phyloP scores from a whole-genome alignment of 768 basidiomycete genomes.

The Lentinula aciculospora region DNA sequence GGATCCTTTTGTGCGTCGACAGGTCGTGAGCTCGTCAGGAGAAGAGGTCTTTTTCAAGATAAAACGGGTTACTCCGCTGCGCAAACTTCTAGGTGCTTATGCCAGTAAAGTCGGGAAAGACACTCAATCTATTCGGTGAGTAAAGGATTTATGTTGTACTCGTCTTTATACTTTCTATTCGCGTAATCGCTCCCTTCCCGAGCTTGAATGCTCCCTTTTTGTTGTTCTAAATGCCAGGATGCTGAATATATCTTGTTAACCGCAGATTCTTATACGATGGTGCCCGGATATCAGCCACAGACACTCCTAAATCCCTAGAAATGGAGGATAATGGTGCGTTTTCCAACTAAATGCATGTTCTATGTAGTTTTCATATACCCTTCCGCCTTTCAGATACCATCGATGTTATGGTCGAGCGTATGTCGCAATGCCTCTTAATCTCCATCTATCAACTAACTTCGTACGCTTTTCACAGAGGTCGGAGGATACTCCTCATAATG shows the following conservation, averaged over 20 bases:
- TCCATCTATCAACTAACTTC: no score
- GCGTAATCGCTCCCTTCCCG: neutral
- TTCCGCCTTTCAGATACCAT: slow-evolving; percentile 61
- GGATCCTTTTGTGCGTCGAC: no score
- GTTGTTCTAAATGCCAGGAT: slow-evolving; percentile 5
- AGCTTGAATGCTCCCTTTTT: slow-evolving; percentile 3
- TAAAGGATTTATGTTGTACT: slow-evolving; percentile 7
- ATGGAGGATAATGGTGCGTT: slow-evolving; percentile 84
- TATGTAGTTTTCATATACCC: slow-evolving; percentile 5
- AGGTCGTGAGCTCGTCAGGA: slow-evolving; percentile 73
- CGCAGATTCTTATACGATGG: slow-evolving; percentile 90
- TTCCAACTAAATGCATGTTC: neutral
- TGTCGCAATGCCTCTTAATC: slow-evolving; percentile 31
- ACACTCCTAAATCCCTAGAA: slow-evolving; percentile 78
- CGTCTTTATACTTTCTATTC: neutral
- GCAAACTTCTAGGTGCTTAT: slow-evolving; percentile 90
- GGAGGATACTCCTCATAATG: slow-evolving; percentile 26
- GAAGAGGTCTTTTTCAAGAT: slow-evolving; percentile 98
- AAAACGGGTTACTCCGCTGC: slow-evolving; percentile 86
- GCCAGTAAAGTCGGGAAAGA: slow-evolving; percentile 92
- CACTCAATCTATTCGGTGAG: slow-evolving; percentile 80
- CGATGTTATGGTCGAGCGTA: slow-evolving; percentile 97
- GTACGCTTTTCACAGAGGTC: slow-evolving; percentile 38
- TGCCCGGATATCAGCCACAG: slow-evolving; percentile 76
- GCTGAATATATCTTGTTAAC: neutral